Conservation (phyloP, 2,329 filamentous ascomycete species). For the Aspergillus phoenicis region DNA sequence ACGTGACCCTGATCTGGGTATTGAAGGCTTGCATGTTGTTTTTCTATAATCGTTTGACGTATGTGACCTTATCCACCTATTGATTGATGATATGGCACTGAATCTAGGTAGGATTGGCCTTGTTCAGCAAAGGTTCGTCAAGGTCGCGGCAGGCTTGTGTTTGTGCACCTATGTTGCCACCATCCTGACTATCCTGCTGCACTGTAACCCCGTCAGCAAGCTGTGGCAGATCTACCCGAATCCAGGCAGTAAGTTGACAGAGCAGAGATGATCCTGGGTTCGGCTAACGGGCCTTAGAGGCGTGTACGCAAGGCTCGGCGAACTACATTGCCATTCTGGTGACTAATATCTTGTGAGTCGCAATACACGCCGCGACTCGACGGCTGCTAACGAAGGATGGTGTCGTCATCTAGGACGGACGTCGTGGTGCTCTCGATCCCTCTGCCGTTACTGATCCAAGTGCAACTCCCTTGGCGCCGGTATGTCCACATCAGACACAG, state of each 20-base stretch:
- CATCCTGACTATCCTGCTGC: conserved; percentile 38
- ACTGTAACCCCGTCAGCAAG: conserved; percentile 42
- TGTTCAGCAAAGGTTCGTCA: conserved; percentile 43
- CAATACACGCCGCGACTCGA: neutral
- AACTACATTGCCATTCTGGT: conserved; percentile 44
- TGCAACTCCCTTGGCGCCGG: conserved; percentile 41
- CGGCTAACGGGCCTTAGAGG: neutral
- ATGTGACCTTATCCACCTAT: conserved; percentile 13
- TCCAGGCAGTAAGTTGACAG: conserved; percentile 37
- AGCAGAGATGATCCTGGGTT: too few species aligned
- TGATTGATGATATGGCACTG: neutral
- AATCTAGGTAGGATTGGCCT: conserved; percentile 35
- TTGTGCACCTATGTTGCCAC: conserved; percentile 37
- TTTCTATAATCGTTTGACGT: conserved; percentile 50
- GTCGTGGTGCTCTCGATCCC: conserved; percentile 45
- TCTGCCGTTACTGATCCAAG: conserved; percentile 45
- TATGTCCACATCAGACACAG: conserved; percentile 10
- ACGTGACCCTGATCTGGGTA: conserved; percentile 47
- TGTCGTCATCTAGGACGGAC: conserved; percentile 39
- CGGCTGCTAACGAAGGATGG: neutral
- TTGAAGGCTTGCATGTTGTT: conserved; percentile 50
- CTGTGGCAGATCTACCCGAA: conserved; percentile 49
- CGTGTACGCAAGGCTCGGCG: conserved; percentile 40
- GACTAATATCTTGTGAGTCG: conserved; percentile 40
- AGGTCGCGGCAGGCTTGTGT: conserved; percentile 36